Base-by-base conservation (phyloP, 2,329 filamentous ascomycete genomes). In the Claviceps fusiformis region DNA sequence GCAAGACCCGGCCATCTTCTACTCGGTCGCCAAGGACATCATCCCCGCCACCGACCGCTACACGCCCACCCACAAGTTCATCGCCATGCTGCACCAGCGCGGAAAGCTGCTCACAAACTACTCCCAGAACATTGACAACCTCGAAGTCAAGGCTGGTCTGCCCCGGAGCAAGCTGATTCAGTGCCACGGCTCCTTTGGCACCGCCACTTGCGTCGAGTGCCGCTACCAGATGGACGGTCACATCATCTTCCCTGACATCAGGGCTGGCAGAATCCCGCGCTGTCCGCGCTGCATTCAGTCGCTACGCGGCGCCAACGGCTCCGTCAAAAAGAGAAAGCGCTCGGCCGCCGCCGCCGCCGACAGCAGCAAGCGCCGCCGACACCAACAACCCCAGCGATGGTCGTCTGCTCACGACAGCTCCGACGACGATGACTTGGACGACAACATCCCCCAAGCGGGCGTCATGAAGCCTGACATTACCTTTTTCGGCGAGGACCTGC, bases 401-500 rank as follows among this genome's bases (percentile, higher is more conserved):
- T 64, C 62, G 52, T 71, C 70, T 53, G 71, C 70, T 56, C 70
- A 67, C 59, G 70, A 71, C 57, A 70, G 66, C 48, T 71, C 66
- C 44, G 71, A 75, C 15, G 75, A 78, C 55, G 69, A 76, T 15
- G 74, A 77, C 54, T 72, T 73, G 33, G 73, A 76, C 45, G 76
- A 73, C 59, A 70, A 73, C 58, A 81, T 87, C 44, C 82, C 83
- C 2, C 75, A 78, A 50, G 80, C 83, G 2, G 89, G 88, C 55
- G 83, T 95, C 66, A 95, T 95, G 89, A 95, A 87, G 77, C 93
- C 93, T 9, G 92, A 97, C 72, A 97, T 98, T 66, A 97, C 89
- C 50, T 97, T 98, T 74, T 97, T 97, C 64, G 92, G 92, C 62
- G 93, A 98, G 72, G 79, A 84, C 52, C 83, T 98, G 1, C 91